Evolutionary conservation across 305 asterid species (phyloP), one percentile per base, ranked within the genome.

Genomic region (Striga hermonthica): DNA sequence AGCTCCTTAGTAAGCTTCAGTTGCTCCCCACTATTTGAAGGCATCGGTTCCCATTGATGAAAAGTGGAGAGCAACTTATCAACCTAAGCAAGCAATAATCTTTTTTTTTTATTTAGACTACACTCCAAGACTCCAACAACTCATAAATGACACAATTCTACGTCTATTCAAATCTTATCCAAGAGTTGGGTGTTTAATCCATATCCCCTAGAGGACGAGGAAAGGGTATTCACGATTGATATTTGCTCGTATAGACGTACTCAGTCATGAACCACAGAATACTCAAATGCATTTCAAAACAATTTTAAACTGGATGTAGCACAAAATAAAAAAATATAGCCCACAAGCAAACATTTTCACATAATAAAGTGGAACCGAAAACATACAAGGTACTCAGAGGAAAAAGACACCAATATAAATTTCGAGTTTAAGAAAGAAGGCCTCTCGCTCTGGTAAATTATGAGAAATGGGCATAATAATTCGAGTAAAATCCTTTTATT

Each of bases 1-100:
- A 93, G 89, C 74, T 93, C 95, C 79, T 76, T 90, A 8, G 83
- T 74, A 70, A 90, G 83, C 57, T 67, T 86, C 37, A 71, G 72
- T 76, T 82, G 84, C 75, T 88, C 90, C 49, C 31, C 31, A 22
- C 31, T 22, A 2, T 80, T 90, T 22, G 76, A 60, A 79, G 84
- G 83, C 78, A 81, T 75, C 50, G 75, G 86, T 75, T 88, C 97
- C 96, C 94, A 93, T 86, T 80, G 83, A 65, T 81, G 94, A 70
- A 86, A 93, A 55, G 83, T 79, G 57, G 83, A 77, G 59, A 84
- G 84, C 82, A 93, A 72, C 77, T 87, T 92, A 75, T 92, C 96
- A 76, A 92, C 81, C 98, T 92, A 79, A 76, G 43, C 69, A 77
- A 69, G 60, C 57, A 81, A 39, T 22, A 67, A 59, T 34, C n/a